Evolutionary conservation across 495 filamentous ascomycete species (phyloP).

Genomic region (Aspergillus campestris): DNA sequence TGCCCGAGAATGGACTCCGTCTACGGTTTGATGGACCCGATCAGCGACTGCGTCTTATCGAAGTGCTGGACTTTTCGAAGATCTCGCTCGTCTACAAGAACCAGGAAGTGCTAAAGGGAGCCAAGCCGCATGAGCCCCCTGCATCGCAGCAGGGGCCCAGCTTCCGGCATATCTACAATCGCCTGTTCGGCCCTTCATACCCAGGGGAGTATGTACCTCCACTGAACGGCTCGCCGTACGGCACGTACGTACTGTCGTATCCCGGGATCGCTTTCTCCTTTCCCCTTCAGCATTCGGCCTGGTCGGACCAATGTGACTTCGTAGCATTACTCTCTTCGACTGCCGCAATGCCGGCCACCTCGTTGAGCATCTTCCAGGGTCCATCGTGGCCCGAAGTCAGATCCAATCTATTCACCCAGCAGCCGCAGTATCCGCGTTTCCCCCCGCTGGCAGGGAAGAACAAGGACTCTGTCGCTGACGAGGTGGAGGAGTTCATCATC

Average conservation of each 20-base stretch:
- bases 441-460: conserved; percentile 48
- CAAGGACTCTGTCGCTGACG: conserved; percentile 61
- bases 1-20: conserved; percentile 79
- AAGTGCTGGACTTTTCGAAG: conserved; percentile 86
- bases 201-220: conserved; percentile 80
- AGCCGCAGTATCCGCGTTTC: conserved; percentile 56
- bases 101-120: conserved; percentile 67
- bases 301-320: conserved; percentile 74
- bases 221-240: conserved; percentile 42
- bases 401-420: conserved; percentile 62
- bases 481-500: conserved; percentile 71
- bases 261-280: conserved; percentile 91
- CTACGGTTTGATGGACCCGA: conserved; percentile 90
- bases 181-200: conserved; percentile 83
- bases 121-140: conserved; percentile 34
- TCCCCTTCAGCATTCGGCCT: conserved; percentile 65
- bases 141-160: conserved; percentile 54
- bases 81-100: conserved; percentile 74
- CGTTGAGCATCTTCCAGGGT: conserved; percentile 83
- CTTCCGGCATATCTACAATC: conserved; percentile 87
- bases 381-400: conserved; percentile 81
- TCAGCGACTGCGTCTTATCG: conserved; percentile 83
- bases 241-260: conserved; percentile 81
- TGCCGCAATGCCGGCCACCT: conserved; percentile 60
- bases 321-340: conserved; percentile 77